A percentile compares a stretch with the other conserved stretches of the same genome.
These are phyloP conservation scores for Plasmodium reichenowi DNA, from an alignment of 169 alveolate species.

Conservation along the genomic window DNA sequence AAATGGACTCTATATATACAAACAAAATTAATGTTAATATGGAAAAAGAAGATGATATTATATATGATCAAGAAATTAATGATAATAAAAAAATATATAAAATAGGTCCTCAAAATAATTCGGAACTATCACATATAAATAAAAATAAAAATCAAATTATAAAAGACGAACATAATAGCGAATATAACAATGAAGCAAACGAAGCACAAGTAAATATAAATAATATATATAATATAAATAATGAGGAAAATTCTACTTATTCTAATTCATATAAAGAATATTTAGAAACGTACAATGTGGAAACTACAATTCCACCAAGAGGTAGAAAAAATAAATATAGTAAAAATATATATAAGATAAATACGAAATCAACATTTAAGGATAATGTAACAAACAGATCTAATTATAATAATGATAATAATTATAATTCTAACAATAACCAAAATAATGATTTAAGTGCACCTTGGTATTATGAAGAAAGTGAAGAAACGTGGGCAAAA, in stretches of 20 bases:
- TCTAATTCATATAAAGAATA: neutral
- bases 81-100: too few species aligned
- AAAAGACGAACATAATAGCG: neutral
- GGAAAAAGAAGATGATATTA: too few species aligned
- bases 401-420: neutral
- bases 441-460: slow-evolving; percentile 16
- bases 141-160: too few species aligned
- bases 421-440: slow-evolving; percentile 24
- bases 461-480: slow-evolving; percentile 59
- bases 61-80: too few species aligned
- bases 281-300: neutral
- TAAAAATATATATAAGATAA: slow-evolving; percentile 1
- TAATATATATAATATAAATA: neutral
- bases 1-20: too few species aligned
- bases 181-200: neutral
- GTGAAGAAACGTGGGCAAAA: slow-evolving; percentile 80
- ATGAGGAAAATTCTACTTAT: neutral
- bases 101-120: too few species aligned
- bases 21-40: too few species aligned
- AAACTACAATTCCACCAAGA: neutral
- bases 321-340: slow-evolving; percentile 51
- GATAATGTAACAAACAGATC: neutral
- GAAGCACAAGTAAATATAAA: neutral
- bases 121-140: too few species aligned
- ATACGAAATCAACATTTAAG: slow-evolving; percentile 11